Conservation (phyloP, 2,329 filamentous ascomycete genomes). For the Claviceps monticola region DNA sequence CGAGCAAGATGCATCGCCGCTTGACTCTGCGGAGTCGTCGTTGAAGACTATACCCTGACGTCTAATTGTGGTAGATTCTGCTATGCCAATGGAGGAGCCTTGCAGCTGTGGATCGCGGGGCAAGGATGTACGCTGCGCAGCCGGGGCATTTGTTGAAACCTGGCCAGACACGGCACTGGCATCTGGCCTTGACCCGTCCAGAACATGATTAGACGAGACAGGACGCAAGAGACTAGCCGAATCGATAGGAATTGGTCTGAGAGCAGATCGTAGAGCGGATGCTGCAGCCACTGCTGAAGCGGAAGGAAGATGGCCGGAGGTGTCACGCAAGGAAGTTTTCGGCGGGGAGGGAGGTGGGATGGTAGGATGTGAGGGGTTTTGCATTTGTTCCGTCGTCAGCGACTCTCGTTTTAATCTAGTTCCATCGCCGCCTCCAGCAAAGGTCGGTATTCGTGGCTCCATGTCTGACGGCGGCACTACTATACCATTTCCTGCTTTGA, state of each 20-base stretch:
- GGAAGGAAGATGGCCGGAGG: background rate
- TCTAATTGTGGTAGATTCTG: constrained; percentile 25
- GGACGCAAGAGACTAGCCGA: constrained; percentile 40
- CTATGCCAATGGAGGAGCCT: constrained; percentile 19
- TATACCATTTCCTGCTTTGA: constrained; percentile 27
- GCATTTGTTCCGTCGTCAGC: constrained; percentile 13
- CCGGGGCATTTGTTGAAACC: background rate
- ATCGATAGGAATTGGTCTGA: constrained; percentile 15
- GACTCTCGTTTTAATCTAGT: constrained; percentile 18
- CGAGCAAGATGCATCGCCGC: constrained; percentile 23
- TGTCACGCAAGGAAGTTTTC: background rate
- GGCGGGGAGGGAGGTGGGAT: constrained; percentile 10
- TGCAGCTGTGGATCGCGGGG: constrained; percentile 16
- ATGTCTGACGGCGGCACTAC: constrained; percentile 31
- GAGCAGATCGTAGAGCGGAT: constrained; percentile 21
- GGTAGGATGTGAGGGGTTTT: constrained; percentile 4
- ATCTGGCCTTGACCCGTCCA: constrained; percentile 20
- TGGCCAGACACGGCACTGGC: constrained; percentile 12
- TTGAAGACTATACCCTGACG: constrained; percentile 49
- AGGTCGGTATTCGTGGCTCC: constrained; percentile 22
- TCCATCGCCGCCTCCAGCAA: constrained; percentile 21
- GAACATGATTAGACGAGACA: constrained; percentile 47
- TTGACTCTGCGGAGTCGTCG: constrained; percentile 32
- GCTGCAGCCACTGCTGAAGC: constrained; percentile 13
- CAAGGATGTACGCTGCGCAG: constrained; percentile 5